Percentiles rank a stretch among this genome's conserved stretches.
Evolutionary conservation across 352 stramenopile species (phyloP).

Genomic region (Globisporangium rhizosaccharum): DNA sequence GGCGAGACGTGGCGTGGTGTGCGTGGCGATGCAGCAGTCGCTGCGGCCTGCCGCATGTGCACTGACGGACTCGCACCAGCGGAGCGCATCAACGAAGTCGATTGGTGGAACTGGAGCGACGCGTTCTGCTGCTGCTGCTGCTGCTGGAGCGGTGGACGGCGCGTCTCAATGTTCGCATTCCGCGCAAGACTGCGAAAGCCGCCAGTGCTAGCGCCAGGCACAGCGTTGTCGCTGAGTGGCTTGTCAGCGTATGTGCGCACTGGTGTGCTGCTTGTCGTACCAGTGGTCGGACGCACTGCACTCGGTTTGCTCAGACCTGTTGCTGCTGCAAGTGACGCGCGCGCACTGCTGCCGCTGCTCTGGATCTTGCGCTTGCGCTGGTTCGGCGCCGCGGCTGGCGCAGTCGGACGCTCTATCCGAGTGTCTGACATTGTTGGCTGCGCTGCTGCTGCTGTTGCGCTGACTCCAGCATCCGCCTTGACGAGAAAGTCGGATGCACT

Average conservation of each 20-base stretch:
- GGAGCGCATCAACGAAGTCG: not conserved
- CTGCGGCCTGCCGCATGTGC: slow-evolving; percentile 4
- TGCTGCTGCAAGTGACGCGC: slow-evolving; percentile 1
- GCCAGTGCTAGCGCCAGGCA: slow-evolving; percentile 1
- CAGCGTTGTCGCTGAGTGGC: not conserved
- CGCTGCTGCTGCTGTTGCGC: slow-evolving; percentile 2
- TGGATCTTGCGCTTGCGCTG: slow-evolving; percentile 37
- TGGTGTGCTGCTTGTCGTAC: slow-evolving; percentile 1
- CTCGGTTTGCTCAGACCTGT: not conserved
- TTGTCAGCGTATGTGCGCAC: slow-evolving; percentile 1
- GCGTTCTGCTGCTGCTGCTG: not conserved
- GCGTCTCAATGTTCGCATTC: slow-evolving; percentile 35
- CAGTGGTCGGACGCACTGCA: too few relatives aligned
- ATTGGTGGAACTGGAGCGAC: slow-evolving; percentile 2
- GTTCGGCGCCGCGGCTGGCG: slow-evolving; percentile 13
- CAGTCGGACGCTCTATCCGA: slow-evolving; percentile 38
- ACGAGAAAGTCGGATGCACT: slow-evolving; percentile 15
- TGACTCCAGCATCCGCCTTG: slow-evolving; percentile 17
- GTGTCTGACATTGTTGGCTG: slow-evolving; percentile 18
- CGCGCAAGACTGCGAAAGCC: slow-evolving; percentile 32
- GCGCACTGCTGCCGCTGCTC: not conserved
- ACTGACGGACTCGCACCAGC: not conserved
- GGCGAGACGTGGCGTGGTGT: too few relatives aligned
- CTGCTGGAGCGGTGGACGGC: slow-evolving; percentile 18
- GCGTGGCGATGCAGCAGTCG: not conserved